These are phyloP conservation scores for Quercus lobata DNA, from an alignment of 331 rosid genomes.

Conservation along the genomic window DNA sequence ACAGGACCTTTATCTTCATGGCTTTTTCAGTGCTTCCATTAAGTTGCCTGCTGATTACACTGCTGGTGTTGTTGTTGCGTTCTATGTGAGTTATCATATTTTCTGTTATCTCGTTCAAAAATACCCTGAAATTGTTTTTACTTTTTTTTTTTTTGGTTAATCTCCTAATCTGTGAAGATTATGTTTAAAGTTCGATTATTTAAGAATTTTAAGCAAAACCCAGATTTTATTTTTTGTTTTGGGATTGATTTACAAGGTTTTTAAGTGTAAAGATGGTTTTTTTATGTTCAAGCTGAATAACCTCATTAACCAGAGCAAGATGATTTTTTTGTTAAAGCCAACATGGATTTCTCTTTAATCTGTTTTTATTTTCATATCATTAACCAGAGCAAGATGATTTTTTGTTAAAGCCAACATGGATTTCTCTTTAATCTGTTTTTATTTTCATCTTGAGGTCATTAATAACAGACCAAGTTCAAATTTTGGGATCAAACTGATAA, in stretches of 20 bases:
- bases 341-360: background rate
- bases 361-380: background rate
- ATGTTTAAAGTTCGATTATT: background rate
- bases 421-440: background rate
- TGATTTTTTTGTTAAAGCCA: background rate
- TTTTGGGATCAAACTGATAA: background rate
- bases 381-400: background rate
- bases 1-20: constrained; percentile 86
- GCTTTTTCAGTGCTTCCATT: constrained; percentile 86
- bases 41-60: constrained; percentile 91
- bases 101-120: background rate
- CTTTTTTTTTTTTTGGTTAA: background rate
- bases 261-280: background rate
- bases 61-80: constrained; percentile 97
- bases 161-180: background rate
- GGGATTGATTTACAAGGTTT: background rate
- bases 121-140: background rate
- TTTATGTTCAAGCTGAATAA: background rate
- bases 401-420: background rate
- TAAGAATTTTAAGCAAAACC: background rate
- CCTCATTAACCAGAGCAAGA: background rate
- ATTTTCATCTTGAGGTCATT: background rate
- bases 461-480: background rate
- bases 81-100: constrained; percentile 65
- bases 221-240: background rate